Evolutionary conservation across 352 stramenopile genomes (phyloP), one percentile per base, ranked within the genome.

Genomic region (Peronospora belbahrii): DNA sequence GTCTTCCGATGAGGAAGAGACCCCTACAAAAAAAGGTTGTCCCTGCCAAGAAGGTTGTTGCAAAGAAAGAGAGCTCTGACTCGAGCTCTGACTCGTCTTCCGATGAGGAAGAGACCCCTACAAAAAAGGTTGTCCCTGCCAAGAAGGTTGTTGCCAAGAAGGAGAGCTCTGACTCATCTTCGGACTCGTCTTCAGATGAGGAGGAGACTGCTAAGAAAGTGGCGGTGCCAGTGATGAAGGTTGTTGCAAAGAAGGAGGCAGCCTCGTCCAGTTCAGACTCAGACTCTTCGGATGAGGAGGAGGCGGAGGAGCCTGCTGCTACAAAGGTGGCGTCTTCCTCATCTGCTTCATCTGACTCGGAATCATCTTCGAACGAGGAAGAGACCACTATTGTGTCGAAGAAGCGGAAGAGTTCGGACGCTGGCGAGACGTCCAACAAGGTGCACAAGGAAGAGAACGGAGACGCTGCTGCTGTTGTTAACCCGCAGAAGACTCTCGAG

Each of bases 381-480:
- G 63, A 92, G 39, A 67, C 74, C 0, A 63, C 62, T 7, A 65
- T 88, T 50, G 74, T 83, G 23, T 71, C 70, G 1, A 91, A 92
- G 69, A 90, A 91, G 68, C 75, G 73, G 46, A 90, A 94, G 56
- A 85, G 74, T 60, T 86, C 72, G 54, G 78, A 87, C 11, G 70
- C 74, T 30, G 56, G 38, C n/a, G 47, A 67, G 34, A 68, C 65
- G n/a, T 65, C 68, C 22, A 72, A 79, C 40, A 89, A 92, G 67
- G 67, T 84, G 30, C 64, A 82, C 49, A 91, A 89, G 62, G 49
- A 87, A 44, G 72, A 78, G 44, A 68, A 88, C 50, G 79, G 77
- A n/a, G 60, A 77, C 8, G 66, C 71, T 13, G 67, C 65, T 35
- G 67, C 74, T 35, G 78, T 76, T 0, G 58, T 48, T 11, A 73